Percentiles rank a stretch among this genome's conserved stretches.
Evolutionary conservation across 345 rosid genomes (phyloP).

Genomic region (Linum tenue): DNA sequence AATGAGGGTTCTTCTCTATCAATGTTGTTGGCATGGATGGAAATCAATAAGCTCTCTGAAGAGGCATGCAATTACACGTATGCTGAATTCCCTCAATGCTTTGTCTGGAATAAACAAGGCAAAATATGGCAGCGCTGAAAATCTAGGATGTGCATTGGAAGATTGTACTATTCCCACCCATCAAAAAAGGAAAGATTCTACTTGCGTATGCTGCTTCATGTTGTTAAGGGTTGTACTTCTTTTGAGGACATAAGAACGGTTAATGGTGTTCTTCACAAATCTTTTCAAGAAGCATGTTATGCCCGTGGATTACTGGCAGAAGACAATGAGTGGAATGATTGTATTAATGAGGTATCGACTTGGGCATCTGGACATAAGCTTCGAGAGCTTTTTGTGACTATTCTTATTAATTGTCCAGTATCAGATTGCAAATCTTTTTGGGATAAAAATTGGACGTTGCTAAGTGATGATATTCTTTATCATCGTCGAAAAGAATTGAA

Average conservation of each 20-base stretch:
- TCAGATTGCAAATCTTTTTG: too few relatives aligned
- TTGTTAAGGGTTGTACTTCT: neutral
- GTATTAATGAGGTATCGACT: too few relatives aligned
- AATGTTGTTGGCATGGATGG: slow-evolving; percentile 10
- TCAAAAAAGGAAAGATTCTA: neutral
- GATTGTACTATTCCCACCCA: slow-evolving; percentile 2
- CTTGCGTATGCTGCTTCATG: slow-evolving; percentile 1
- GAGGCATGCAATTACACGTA: neutral
- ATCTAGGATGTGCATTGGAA: neutral
- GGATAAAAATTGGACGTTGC: too few relatives aligned
- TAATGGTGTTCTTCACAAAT: too few relatives aligned
- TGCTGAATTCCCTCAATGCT: slow-evolving; percentile 3
- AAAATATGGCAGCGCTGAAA: neutral
- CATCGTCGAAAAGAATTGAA: too few relatives aligned
- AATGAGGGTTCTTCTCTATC: neutral
- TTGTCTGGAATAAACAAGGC: neutral
- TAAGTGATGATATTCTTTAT: too few relatives aligned
- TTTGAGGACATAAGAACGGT: slow-evolving; percentile 9
- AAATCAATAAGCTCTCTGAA: neutral
- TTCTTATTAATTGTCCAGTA: too few relatives aligned
- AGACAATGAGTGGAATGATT: too few relatives aligned
- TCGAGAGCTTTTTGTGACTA: neutral
- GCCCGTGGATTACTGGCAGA: too few relatives aligned
- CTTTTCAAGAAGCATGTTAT: too few relatives aligned
- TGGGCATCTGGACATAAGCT: neutral